Base-by-base conservation (phyloP, 352 stramenopile genomes). In the Phytophthora podocarpi region DNA sequence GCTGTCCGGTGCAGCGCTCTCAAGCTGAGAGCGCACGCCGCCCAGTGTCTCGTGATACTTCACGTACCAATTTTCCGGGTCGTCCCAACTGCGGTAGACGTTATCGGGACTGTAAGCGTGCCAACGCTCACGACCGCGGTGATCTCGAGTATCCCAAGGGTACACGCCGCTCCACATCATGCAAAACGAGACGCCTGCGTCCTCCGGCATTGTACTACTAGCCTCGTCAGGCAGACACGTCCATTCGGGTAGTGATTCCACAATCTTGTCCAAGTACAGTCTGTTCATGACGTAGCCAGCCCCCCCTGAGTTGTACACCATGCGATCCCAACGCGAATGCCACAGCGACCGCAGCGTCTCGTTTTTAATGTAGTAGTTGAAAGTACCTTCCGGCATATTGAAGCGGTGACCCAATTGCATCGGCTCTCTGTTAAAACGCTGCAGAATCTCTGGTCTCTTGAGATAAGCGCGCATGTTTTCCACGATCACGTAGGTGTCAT, bases 401-500 rank as follows among this genome's bases (percentile, higher is more conserved):
- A 93, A 91, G 36, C 84, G 79, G 34, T 93, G 81, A 20, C 84
- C 83, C 73, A 92, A 76, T 53, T 90, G 79, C 68, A 92, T 89
- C 3, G 83, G 80, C 42, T 87, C 77, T 31, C 61, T 55, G 30
- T 73, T 39, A 18, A 76, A 69, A 26, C 64, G 64, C 47, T 80
- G 80, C 20, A 89, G 16, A 31, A 92, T 80, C 70, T 92, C 78
- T 0, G 80, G 83, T 15, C 79, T 72, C 10, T 59, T 53, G 2
- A 92, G 50, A 53, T 89, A 92, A 39, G 55, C 49, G 6, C 72
- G 73, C 36, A 93, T 64, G 56, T 93, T 93, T 45, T 93, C 84
- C 16, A 91, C 34, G 12, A 93, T 71, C 27, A 85, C 76, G 63
- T 88, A 93, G 5, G 84, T 82, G 40, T 93, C 84, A 53, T 93